Conservation (phyloP, 2,329 filamentous ascomycete species). For the Nigrospora sphaerica region DNA sequence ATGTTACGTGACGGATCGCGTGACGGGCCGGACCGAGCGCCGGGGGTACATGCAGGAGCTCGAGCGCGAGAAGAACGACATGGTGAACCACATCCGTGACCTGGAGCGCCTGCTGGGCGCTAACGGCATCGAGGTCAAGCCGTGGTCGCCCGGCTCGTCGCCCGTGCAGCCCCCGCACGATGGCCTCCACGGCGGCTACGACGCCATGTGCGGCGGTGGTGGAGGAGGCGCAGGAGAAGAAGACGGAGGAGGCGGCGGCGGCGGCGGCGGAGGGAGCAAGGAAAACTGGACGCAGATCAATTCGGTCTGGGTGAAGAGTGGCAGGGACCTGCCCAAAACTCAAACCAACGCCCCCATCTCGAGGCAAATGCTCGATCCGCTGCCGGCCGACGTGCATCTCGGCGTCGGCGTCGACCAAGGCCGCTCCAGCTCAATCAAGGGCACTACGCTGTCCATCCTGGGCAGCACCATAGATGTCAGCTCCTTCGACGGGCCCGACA, state of each 20-base stretch:
- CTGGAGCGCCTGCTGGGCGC: constrained; percentile 60
- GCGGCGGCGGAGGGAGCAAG: constrained; percentile 6
- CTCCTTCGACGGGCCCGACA: constrained; percentile 60
- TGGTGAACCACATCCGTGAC: constrained; percentile 60
- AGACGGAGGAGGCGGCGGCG: too few species aligned
- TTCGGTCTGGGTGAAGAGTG: constrained; percentile 25
- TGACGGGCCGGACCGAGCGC: constrained; percentile 72
- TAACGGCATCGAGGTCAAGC: constrained; percentile 53
- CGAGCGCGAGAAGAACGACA: constrained; percentile 63
- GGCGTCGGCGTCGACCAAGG: constrained; percentile 57
- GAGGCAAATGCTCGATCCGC: constrained; percentile 26
- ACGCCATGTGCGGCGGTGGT: neutral
- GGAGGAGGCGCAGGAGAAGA: too few species aligned
- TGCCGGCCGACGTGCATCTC: constrained; percentile 55
- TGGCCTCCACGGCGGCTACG: constrained; percentile 5
- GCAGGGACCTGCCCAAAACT: constrained; percentile 11
- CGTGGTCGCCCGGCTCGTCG: constrained; percentile 32
- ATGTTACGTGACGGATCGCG: constrained; percentile 81
- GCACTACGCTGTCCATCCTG: constrained; percentile 69
- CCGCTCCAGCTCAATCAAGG: constrained; percentile 66
- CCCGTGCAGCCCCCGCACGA: constrained; percentile 10
- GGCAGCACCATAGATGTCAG: constrained; percentile 75
- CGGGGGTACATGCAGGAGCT: constrained; percentile 73
- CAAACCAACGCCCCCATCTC: constrained; percentile 13
- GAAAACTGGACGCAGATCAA: constrained; percentile 27